Evolutionary conservation across 208 protist species (phyloP).

Genomic region (Leishmania arabica): DNA sequence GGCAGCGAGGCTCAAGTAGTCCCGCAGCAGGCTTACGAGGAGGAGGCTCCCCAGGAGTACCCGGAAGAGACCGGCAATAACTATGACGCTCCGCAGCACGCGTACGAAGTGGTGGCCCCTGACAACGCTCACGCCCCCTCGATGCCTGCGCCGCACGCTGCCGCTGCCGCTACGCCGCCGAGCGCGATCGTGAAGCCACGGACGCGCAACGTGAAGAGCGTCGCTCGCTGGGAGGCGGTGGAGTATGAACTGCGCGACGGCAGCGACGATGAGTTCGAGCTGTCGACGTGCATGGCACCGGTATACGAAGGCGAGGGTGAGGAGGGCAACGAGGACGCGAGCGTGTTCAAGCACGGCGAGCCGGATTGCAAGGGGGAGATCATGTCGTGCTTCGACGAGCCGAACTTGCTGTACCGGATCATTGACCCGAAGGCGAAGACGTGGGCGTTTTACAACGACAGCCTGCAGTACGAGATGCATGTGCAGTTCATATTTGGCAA

Average conservation of each 20-base stretch:
- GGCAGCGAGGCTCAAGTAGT: neutral
- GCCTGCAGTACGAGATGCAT: conserved; percentile 69
- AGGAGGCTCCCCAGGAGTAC: neutral
- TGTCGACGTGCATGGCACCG: conserved; percentile 46
- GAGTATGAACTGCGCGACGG: conserved; percentile 48
- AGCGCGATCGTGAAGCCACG: conserved; percentile 43
- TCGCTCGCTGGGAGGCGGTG: conserved; percentile 62
- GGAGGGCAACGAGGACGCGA: conserved; percentile 11
- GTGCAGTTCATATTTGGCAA: conserved; percentile 73
- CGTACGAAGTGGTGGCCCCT: neutral
- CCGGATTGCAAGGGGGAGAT: conserved; percentile 60
- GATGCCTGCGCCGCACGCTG: neutral
- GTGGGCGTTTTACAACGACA: conserved; percentile 89
- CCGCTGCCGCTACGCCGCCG: neutral
- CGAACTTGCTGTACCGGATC: conserved; percentile 81
- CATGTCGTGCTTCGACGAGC: conserved; percentile 78
- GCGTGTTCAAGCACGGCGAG: conserved; percentile 64
- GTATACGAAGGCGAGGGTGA: conserved; percentile 46
- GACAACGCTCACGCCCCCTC: neutral
- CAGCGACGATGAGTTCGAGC: conserved; percentile 76
- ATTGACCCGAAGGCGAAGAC: conserved; percentile 60
- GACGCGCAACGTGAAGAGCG: conserved; percentile 35
- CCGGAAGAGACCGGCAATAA: neutral
- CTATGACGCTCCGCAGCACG: neutral
- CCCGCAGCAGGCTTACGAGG: conserved; percentile 8